A percentile compares a stretch with the other conserved stretches of the same genome.
These are phyloP conservation scores for Hevea brasiliensis DNA, from an alignment of 345 rosid genomes.

Conservation along the genomic window DNA sequence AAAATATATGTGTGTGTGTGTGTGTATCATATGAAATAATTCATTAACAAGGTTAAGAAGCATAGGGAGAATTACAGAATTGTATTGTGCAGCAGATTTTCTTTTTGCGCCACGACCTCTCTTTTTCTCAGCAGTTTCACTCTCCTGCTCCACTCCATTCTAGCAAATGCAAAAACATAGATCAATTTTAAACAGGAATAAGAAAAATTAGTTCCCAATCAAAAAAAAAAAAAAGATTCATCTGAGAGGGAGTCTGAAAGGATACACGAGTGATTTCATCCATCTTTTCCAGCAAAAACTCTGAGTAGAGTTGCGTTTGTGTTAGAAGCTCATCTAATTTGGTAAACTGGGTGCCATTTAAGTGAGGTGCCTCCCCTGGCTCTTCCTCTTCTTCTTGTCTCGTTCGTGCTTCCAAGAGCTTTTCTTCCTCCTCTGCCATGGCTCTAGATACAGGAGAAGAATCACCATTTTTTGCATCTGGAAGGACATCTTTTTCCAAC, in stretches of 20 bases:
- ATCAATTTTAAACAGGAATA: slow-evolving; percentile 10
- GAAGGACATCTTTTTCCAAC: slow-evolving; percentile 43
- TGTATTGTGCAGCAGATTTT: slow-evolving; percentile 61
- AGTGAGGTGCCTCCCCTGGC: slow-evolving; percentile 35
- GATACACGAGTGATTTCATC: slow-evolving; percentile 70
- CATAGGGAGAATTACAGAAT: slow-evolving; percentile 46
- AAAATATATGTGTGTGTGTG: too few relatives aligned
- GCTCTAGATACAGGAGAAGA: slow-evolving; percentile 45
- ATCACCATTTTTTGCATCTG: slow-evolving; percentile 50
- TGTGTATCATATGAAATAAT: neutral
- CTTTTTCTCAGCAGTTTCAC: slow-evolving; percentile 41
- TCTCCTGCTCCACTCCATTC: slow-evolving; percentile 57
- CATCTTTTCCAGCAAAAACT: slow-evolving; percentile 89
- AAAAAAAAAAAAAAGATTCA: slow-evolving; percentile 5
- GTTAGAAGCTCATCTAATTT: slow-evolving; percentile 82
- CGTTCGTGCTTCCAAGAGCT: slow-evolving; percentile 49
- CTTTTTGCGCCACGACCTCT: slow-evolving; percentile 70
- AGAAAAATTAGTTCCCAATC: neutral
- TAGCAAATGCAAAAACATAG: slow-evolving; percentile 29
- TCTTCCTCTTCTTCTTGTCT: slow-evolving; percentile 41
- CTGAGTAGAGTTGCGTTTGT: slow-evolving; percentile 74
- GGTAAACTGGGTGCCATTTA: slow-evolving; percentile 60
- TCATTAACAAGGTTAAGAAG: slow-evolving; percentile 6
- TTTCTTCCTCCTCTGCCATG: slow-evolving; percentile 72
- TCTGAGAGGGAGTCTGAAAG: slow-evolving; percentile 12